Percentiles rank a stretch among this genome's conserved stretches.
These are phyloP conservation scores for Pulveroboletus sp. DNA, from an alignment of 768 basidiomycete genomes.

Conservation along the genomic window DNA sequence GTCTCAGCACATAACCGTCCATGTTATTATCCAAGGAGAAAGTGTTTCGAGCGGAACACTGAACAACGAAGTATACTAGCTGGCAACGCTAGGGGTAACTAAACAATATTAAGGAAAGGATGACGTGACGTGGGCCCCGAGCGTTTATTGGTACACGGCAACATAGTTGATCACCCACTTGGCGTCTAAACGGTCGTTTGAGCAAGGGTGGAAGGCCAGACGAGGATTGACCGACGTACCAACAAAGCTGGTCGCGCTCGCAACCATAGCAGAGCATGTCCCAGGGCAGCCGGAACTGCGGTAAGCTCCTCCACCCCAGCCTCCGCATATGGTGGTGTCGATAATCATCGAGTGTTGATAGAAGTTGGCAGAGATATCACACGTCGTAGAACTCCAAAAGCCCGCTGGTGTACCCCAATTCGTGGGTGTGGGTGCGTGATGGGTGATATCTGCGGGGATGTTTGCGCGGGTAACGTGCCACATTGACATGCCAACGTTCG, in stretches of 20 bases:
- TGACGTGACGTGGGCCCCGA: neutral
- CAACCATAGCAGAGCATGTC: constrained; percentile 44
- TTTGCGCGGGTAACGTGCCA: constrained; percentile 52
- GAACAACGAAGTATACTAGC: constrained; percentile 1
- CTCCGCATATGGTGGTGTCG: constrained; percentile 33
- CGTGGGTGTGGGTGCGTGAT: constrained; percentile 40
- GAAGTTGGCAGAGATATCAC: constrained; percentile 49
- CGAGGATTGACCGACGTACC: constrained; percentile 26
- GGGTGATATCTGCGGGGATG: constrained; percentile 49
- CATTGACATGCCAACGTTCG: constrained; percentile 42
- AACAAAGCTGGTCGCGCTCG: constrained; percentile 52
- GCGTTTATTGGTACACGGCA: constrained; percentile 43
- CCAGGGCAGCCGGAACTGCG: constrained; percentile 34
- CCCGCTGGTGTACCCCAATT: constrained; percentile 52
- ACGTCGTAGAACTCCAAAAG: constrained; percentile 44
- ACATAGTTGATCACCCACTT: constrained; percentile 56
- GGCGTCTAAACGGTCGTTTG: constrained; percentile 36
- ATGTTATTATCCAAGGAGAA: neutral
- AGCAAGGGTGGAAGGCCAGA: neutral
- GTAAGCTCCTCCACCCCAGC: constrained; percentile 27
- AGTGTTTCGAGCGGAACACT: neutral
- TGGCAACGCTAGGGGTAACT: neutral
- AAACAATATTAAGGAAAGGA: neutral
- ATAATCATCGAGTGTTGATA: constrained; percentile 46
- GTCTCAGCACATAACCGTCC: constrained; percentile 2